These are phyloP conservation scores for Penicillium coffeae DNA, from an alignment of 495 filamentous ascomycete genomes.

Conservation along the genomic window DNA sequence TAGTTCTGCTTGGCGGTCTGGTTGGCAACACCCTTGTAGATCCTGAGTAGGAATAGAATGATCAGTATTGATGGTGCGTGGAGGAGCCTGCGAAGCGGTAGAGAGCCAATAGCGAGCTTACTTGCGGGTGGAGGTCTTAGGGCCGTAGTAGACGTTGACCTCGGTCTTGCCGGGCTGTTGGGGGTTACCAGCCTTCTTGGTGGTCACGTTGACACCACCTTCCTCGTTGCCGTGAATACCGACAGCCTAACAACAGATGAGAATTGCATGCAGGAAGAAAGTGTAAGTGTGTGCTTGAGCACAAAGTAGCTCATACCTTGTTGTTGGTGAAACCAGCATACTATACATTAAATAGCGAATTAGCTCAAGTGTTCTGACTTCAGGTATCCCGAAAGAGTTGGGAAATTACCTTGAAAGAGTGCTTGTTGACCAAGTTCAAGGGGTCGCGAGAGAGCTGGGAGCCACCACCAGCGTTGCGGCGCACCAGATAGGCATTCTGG, in stretches of 20 bases:
- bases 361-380: too few species aligned
- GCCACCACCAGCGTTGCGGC: constrained; percentile 72
- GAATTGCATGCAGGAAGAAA: background rate
- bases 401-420: constrained; percentile 75
- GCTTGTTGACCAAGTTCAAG: constrained; percentile 83
- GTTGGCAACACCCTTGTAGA: constrained; percentile 80
- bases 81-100: too few species aligned
- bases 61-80: too few species aligned
- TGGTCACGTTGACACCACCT: constrained; percentile 68
- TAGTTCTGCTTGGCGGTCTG: constrained; percentile 76
- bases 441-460: constrained; percentile 90
- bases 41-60: constrained; percentile 64
- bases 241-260: constrained; percentile 60
- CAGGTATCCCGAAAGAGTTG: background rate
- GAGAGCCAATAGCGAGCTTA: constrained; percentile 51
- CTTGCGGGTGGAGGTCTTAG: constrained; percentile 71
- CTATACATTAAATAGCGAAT: constrained; percentile 36
- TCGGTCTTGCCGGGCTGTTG: constrained; percentile 64
- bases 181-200: constrained; percentile 71
- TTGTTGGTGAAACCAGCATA: constrained; percentile 87
- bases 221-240: constrained; percentile 66
- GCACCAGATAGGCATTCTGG: constrained; percentile 83
- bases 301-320: constrained; percentile 72
- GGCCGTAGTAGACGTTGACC: constrained; percentile 61
- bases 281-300: constrained; percentile 1